Evolutionary conservation across 371 early-diverging fungal genomes (phyloP).

Genomic region (Mucor circinelloides): DNA sequence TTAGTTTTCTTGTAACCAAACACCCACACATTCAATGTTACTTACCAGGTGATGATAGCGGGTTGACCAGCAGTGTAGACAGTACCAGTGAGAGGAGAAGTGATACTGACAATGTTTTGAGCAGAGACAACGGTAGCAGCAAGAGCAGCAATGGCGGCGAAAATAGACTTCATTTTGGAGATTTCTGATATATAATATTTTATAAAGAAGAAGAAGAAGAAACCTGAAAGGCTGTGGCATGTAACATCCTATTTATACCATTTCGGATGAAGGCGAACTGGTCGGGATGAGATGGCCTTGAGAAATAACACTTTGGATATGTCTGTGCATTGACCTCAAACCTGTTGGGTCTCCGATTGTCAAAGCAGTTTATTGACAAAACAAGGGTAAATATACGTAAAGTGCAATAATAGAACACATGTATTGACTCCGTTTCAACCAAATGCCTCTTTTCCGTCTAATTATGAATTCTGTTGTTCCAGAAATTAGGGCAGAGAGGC

Average conservation of each 20-base stretch:
- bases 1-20: background rate
- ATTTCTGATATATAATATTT: background rate
- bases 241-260: background rate
- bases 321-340: constrained; percentile 1
- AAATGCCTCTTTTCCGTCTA: background rate
- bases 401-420: background rate
- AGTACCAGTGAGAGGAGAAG: constrained; percentile 37
- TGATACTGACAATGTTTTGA: constrained; percentile 36
- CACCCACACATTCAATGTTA: constrained; percentile 11
- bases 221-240: background rate
- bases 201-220: background rate
- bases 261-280: background rate
- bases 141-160: constrained; percentile 33
- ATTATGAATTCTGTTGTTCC: background rate
- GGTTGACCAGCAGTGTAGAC: constrained; percentile 37
- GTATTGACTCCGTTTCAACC: background rate
- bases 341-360: background rate
- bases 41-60: constrained; percentile 40
- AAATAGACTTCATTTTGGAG: constrained; percentile 24
- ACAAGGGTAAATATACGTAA: background rate
- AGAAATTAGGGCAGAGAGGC: background rate
- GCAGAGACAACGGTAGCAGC: constrained; percentile 35
- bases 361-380: background rate
- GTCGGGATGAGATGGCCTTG: background rate
- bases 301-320: background rate